A percentile compares a stretch with the other conserved stretches of the same genome.
phyloP scores from a whole-genome alignment of 208 protist species.

The Angomonas deanei region DNA sequence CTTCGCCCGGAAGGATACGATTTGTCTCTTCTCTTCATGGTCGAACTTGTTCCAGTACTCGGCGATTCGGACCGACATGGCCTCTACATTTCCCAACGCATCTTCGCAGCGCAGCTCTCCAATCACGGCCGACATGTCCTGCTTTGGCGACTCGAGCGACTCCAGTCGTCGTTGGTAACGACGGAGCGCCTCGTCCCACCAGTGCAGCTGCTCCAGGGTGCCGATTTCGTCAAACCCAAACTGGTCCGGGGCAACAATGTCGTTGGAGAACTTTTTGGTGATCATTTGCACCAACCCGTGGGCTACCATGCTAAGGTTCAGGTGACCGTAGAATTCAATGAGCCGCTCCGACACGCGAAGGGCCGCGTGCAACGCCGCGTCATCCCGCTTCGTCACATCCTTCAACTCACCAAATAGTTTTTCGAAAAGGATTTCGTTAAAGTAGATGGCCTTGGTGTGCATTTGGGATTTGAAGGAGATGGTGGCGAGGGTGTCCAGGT shows the following conservation, averaged over 20 bases:
- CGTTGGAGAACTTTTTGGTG: slow-evolving; percentile 62
- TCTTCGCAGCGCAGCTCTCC: slow-evolving; percentile 79
- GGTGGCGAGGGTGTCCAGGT: slow-evolving; percentile 56
- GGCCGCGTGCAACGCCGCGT: slow-evolving; percentile 37
- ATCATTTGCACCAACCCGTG: slow-evolving; percentile 78
- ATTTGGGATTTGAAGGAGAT: slow-evolving; percentile 74
- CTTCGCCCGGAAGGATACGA: slow-evolving; percentile 73
- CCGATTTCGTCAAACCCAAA: slow-evolving; percentile 78
- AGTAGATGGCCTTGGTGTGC: slow-evolving; percentile 87
- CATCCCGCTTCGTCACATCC: slow-evolving; percentile 23
- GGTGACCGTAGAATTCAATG: slow-evolving; percentile 82
- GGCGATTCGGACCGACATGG: slow-evolving; percentile 50
- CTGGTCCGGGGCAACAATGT: slow-evolving; percentile 60
- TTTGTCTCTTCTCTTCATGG: slow-evolving; percentile 35
- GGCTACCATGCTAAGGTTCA: slow-evolving; percentile 80
- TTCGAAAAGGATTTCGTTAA: slow-evolving; percentile 83
- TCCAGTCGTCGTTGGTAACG: slow-evolving; percentile 65
- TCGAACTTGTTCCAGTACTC: slow-evolving; percentile 58
- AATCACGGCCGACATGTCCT: slow-evolving; percentile 57
- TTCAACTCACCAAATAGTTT: slow-evolving; percentile 41
- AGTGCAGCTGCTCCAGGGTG: slow-evolving; percentile 84
- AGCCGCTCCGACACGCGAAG: slow-evolving; percentile 66
- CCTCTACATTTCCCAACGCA: slow-evolving; percentile 59
- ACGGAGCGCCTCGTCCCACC: slow-evolving; percentile 75
- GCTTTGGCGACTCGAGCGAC: slow-evolving; percentile 21